Base-by-base conservation (phyloP, 345 rosid species). In the Balakata baccata region DNA sequence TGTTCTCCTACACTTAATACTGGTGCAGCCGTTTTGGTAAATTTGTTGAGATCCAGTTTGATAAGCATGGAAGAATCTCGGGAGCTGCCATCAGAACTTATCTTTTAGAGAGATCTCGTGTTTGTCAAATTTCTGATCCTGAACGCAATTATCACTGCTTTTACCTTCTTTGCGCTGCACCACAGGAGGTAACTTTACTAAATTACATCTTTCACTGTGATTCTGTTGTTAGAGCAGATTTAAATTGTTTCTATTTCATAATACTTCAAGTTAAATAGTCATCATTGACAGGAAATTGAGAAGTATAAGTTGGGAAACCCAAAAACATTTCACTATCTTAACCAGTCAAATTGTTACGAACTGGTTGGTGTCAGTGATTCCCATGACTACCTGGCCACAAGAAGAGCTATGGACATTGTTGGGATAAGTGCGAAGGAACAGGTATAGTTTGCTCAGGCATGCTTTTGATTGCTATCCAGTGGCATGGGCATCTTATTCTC, bases 31-130 rank as follows among this genome's bases (percentile, higher is more conserved):
- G 97, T 58, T 94, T 94, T 60, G 98, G 98, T 74, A 92, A 94
- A 79, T 94, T 94, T 78, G 97, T 94, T 53, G 98, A 94, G 87
- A 91, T 94, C 75, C 97, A 94, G 85, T 94, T 94, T 75, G 98
- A 94, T 77, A 94, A 94, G 86, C 88, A 89, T 52, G 97, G 98
- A 80, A 90, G 98, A 84, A 94, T 94, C 75, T 94, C 98, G 14
- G 98, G 98, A 77, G 98, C 98, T 64, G 98, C 98, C 74, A 87
- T 94, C 59, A 85, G 98, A 82, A 94, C 98, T 60, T 94, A 94
- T 84, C 94, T 94, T 75, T 73, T 94, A 39, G 98, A 94, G 84
- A 89, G 98, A 72, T 91, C 98, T 80, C 92, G 98, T 60, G 98
- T 94, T 80, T 94, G 98, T 79, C 98, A 94, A 81, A 66, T 94